phyloP scores from a whole-genome alignment of 2,329 filamentous ascomycete genomes.

The Colletotrichum coccodes region DNA sequence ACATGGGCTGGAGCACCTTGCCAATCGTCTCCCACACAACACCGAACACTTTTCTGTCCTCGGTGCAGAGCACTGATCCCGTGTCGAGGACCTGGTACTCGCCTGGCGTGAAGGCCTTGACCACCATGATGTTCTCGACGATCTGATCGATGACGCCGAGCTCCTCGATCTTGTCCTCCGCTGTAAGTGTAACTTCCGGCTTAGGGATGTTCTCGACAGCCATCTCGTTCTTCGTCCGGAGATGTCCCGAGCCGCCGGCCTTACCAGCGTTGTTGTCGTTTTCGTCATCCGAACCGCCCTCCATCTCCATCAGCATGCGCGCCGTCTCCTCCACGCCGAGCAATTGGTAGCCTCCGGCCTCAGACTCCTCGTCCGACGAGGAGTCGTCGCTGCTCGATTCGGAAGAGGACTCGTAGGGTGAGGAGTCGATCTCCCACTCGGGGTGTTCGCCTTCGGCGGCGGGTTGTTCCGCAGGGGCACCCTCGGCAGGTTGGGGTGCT shows the following conservation, averaged over 20 bases:
- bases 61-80: slow-evolving; percentile 84
- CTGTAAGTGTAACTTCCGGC: slow-evolving; percentile 81
- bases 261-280: slow-evolving; percentile 45
- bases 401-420: slow-evolving; percentile 76
- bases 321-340: slow-evolving; percentile 86
- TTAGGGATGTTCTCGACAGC: slow-evolving; percentile 72
- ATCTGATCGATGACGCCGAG: slow-evolving; percentile 81
- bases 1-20: slow-evolving; percentile 85
- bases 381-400: slow-evolving; percentile 69
- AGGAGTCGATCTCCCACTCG: slow-evolving; percentile 88
- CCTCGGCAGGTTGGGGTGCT: slow-evolving; percentile 3
- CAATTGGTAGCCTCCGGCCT: slow-evolving; percentile 73
- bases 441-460: slow-evolving; percentile 60
- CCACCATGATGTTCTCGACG: slow-evolving; percentile 81
- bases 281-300: slow-evolving; percentile 83
- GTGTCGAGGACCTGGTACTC: slow-evolving; percentile 87
- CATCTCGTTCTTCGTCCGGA: slow-evolving; percentile 87
- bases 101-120: slow-evolving; percentile 82
- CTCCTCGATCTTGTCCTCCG: slow-evolving; percentile 79
- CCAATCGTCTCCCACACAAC: slow-evolving; percentile 88
- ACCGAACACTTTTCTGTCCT: slow-evolving; percentile 80
- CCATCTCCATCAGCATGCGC: slow-evolving; percentile 85
- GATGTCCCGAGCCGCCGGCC: slow-evolving; percentile 53
- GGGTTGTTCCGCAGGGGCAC: neutral
- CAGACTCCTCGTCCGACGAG: slow-evolving; percentile 62